Percentiles rank a stretch among this genome's conserved stretches.
Evolutionary conservation across 2,329 filamentous ascomycete genomes (phyloP).

Genomic region (Davidsoniella australis): DNA sequence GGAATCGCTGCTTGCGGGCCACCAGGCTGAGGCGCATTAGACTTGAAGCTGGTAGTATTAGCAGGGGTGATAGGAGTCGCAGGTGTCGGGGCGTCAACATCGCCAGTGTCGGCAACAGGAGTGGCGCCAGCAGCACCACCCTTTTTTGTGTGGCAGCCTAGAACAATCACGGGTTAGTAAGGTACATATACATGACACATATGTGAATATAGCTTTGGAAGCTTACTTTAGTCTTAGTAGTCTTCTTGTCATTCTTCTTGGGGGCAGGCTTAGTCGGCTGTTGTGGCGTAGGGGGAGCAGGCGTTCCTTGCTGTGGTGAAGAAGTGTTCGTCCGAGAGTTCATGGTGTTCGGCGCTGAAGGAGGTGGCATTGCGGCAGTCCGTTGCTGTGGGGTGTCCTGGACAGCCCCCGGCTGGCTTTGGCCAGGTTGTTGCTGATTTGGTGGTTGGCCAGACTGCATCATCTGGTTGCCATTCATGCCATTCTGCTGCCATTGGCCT

Average conservation of each 20-base stretch:
- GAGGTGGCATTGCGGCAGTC: constrained; percentile 41
- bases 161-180: constrained; percentile 9
- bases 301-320: constrained; percentile 47
- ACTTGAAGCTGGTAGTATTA: constrained; percentile 33
- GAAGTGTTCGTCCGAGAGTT: constrained; percentile 38
- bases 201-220: background rate
- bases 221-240: constrained; percentile 50
- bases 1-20: constrained; percentile 14
- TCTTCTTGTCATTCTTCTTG: constrained; percentile 59
- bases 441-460: constrained; percentile 16
- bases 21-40: constrained; percentile 20
- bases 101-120: constrained; percentile 37
- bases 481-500: constrained; percentile 25
- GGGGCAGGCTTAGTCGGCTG: constrained; percentile 56
- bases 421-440: constrained; percentile 19
- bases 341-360: constrained; percentile 40
- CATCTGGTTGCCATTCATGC: constrained; percentile 25
- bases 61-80: constrained; percentile 47
- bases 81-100: constrained; percentile 42
- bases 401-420: constrained; percentile 28
- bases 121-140: constrained; percentile 37
- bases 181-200: background rate
- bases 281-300: constrained; percentile 55
- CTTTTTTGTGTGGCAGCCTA: constrained; percentile 44
- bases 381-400: constrained; percentile 60